Evolutionary conservation across 139 green algal species (phyloP), one percentile per base, ranked within the genome.

Genomic region (Auxenochlorella pyrenoidosa): DNA sequence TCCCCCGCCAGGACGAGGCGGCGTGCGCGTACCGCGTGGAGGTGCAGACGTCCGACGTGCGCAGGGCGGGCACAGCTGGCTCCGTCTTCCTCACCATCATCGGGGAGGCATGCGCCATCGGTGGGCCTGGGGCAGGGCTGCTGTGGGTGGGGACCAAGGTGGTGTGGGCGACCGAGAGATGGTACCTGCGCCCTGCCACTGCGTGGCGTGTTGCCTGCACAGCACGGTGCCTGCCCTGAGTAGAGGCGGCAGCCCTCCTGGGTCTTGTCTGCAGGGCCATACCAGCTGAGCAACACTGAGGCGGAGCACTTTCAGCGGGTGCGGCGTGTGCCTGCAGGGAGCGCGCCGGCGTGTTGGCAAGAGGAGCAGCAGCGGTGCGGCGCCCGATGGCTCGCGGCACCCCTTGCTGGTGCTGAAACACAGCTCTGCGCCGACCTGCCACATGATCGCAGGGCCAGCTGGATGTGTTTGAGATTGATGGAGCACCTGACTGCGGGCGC

Each of bases 391-490:
- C 47, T 54, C 10, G 6, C 47, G n/a, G n/a, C n/a, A n/a, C n/a
- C 6, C 54, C 54, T 63, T 63, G 54, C 54, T 4, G 54, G 22
- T 24, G 54, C 13, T 26, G 54, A 2, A 63, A 63, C 54, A 24
- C 3, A 24, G 15, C 15, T 24, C 54, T 63, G 54, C 54, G 54
- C 54, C 18, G 16, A 32, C 66, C 40, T 38, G 8, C 15, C 66
- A 15, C 41, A 5, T 28, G 28, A 3, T 32, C 41, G 66, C 66
- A 73, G 70, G 90, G 90, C 34, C 83, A 92, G 71, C 90, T 89
- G 65, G 93, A 95, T 77, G 88, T 91, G 78, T 95, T 95, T 72
- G 78, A 90, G 44, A 71, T 95, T 19, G 72, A 65, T 13, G 79
- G 89, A 38, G 83, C 82, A 0, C 79, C 68, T 30, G 92, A 95